These are phyloP conservation scores for Litsea cubeba DNA, from an alignment of 164 flowering plant genomes.

Conservation along the genomic window DNA sequence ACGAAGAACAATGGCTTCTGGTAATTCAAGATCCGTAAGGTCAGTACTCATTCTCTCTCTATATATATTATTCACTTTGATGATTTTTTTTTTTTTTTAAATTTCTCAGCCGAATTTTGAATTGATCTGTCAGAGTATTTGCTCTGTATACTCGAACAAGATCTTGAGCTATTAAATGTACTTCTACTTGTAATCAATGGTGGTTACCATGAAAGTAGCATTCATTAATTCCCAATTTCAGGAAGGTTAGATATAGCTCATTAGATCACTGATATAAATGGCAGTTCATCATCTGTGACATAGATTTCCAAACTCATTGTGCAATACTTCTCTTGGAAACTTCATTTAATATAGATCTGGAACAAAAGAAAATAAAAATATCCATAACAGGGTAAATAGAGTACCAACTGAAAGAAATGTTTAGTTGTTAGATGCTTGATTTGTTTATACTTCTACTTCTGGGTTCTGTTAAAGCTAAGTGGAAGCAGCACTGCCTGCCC, in stretches of 20 bases:
- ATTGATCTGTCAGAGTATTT: background rate
- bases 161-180: background rate
- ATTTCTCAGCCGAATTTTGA: background rate
- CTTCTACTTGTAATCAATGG: background rate
- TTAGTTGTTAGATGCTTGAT: background rate
- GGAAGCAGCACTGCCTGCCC: background rate
- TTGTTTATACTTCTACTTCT: background rate
- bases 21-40: constrained; percentile 40
- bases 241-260: background rate
- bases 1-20: constrained; percentile 31
- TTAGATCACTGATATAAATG: background rate
- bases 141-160: background rate
- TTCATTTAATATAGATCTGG: background rate
- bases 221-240: too few relatives aligned
- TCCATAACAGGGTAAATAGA: background rate
- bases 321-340: background rate
- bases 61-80: too few relatives aligned
- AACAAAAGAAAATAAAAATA: background rate
- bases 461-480: background rate
- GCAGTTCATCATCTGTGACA: background rate
- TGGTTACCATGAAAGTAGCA: background rate
- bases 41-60: constrained; percentile 14
- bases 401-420: background rate
- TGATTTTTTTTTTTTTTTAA: too few relatives aligned
- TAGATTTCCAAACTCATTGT: too few relatives aligned